Percentiles rank a stretch among this genome's conserved stretches.
phyloP scores from a whole-genome alignment of 176 grass and related monocot species.

The Bolboschoenus planiculmis region DNA sequence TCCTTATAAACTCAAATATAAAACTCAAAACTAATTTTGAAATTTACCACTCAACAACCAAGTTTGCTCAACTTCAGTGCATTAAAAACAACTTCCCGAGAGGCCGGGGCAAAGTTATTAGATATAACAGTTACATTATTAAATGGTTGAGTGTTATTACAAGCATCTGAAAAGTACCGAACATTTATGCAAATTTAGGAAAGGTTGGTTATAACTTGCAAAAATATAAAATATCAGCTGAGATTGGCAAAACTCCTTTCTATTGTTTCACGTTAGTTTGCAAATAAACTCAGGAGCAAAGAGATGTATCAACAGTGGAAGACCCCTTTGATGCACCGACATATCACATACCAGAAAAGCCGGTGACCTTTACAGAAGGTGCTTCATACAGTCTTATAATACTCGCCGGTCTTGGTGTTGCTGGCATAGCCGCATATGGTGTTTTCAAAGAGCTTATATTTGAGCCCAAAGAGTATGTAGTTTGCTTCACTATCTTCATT shows the following conservation, averaged over 20 bases:
- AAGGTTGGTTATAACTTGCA: neutral
- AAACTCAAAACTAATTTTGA: neutral
- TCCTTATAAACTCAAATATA: neutral
- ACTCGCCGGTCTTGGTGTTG: slow-evolving; percentile 80
- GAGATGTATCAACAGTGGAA: slow-evolving; percentile 68
- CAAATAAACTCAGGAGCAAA: slow-evolving; percentile 44
- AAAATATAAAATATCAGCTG: neutral
- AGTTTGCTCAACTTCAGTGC: neutral
- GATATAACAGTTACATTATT: neutral
- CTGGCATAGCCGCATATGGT: slow-evolving; percentile 82
- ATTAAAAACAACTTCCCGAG: neutral
- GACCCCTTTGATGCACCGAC: slow-evolving; percentile 92
- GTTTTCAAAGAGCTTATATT: slow-evolving; percentile 97
- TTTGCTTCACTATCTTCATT: slow-evolving; percentile 22
- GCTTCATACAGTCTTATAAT: slow-evolving; percentile 90
- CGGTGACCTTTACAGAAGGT: slow-evolving; percentile 80
- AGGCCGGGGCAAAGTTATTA: neutral
- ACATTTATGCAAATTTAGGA: neutral
- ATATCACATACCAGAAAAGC: slow-evolving; percentile 93
- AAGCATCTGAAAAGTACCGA: neutral
- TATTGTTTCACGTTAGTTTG: neutral
- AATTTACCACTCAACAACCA: neutral
- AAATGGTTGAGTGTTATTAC: neutral
- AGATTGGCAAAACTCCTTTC: neutral
- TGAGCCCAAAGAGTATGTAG: slow-evolving; percentile 89